Evolutionary conservation across 2,329 filamentous ascomycete species (phyloP).

Genomic region (Sphaerulina populicola): DNA sequence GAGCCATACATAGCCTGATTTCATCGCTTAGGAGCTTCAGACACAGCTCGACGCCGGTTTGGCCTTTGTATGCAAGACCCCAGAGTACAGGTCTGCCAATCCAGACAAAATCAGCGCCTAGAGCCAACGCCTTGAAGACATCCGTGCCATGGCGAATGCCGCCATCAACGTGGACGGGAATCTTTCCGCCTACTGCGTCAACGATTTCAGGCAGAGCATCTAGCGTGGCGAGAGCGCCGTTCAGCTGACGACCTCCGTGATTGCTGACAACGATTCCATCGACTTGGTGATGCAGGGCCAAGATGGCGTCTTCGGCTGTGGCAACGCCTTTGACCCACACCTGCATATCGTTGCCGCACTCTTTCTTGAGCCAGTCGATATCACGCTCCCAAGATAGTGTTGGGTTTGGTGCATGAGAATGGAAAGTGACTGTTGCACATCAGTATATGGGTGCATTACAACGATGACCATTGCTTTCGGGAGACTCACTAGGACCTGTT

Average conservation of each 20-base stretch:
- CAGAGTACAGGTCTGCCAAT: constrained; percentile 44
- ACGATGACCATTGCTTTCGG: background rate
- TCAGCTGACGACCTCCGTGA: constrained; percentile 51
- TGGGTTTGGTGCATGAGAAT: constrained; percentile 36
- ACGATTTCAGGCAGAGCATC: constrained; percentile 41
- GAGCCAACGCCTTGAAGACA: constrained; percentile 50
- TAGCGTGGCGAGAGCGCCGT: constrained; percentile 48
- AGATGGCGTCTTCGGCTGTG: constrained; percentile 37
- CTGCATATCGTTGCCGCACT: constrained; percentile 40
- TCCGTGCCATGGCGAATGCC: constrained; percentile 50
- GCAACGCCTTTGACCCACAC: constrained; percentile 42
- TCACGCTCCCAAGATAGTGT: constrained; percentile 42
- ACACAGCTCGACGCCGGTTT: constrained; percentile 37
- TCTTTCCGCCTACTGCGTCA: constrained; percentile 36
- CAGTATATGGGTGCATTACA: background rate
- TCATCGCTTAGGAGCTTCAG: constrained; percentile 38
- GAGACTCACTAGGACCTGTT: constrained; percentile 21
- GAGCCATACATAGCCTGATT: constrained; percentile 36
- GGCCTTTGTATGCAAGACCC: constrained; percentile 39
- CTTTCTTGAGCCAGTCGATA: constrained; percentile 44
- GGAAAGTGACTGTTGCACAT: constrained; percentile 30
- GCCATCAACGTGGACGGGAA: constrained; percentile 56
- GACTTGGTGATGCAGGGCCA: constrained; percentile 39
- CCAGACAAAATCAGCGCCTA: constrained; percentile 46
- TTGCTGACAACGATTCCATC: constrained; percentile 44